A percentile compares a stretch with the other conserved stretches of the same genome.
These are phyloP conservation scores for Botrytis medusae DNA, from an alignment of 2,329 filamentous ascomycete species.

Conservation along the genomic window DNA sequence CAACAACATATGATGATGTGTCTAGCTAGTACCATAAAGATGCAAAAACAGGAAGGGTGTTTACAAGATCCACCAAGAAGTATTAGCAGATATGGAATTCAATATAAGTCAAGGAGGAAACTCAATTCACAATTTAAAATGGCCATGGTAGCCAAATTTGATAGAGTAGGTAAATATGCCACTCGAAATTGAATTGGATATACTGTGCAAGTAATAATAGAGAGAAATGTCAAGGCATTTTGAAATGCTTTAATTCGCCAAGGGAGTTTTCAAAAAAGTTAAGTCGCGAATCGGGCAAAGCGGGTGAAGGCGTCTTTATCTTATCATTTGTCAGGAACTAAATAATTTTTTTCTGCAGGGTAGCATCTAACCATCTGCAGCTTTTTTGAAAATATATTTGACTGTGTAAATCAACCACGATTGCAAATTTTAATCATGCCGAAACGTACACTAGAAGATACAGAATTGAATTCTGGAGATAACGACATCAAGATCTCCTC, in stretches of 20 bases:
- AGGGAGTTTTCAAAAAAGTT: neutral
- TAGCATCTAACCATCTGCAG: slow-evolving; percentile 5
- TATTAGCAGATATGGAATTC: neutral
- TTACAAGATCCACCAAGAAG: neutral
- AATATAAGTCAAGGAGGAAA: neutral
- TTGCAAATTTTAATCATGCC: slow-evolving; percentile 31
- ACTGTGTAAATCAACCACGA: slow-evolving; percentile 3
- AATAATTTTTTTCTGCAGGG: slow-evolving; percentile 11
- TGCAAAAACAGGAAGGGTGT: neutral
- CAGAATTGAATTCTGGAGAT: slow-evolving; percentile 30
- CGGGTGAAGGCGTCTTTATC: neutral
- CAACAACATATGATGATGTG: neutral
- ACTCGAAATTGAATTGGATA: neutral
- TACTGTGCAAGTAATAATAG: neutral
- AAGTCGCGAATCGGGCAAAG: neutral
- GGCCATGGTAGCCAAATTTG: neutral
- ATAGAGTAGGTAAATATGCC: neutral
- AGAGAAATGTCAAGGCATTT: neutral
- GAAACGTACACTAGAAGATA: slow-evolving; percentile 39
- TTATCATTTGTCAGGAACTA: slow-evolving; percentile 17
- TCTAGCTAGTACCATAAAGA: neutral
- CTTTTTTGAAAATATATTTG: neutral
- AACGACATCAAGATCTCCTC: slow-evolving; percentile 21
- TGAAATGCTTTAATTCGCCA: neutral
- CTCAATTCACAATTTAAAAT: neutral